phyloP scores from a whole-genome alignment of 129 eudicot species.

The Logfia minima region DNA sequence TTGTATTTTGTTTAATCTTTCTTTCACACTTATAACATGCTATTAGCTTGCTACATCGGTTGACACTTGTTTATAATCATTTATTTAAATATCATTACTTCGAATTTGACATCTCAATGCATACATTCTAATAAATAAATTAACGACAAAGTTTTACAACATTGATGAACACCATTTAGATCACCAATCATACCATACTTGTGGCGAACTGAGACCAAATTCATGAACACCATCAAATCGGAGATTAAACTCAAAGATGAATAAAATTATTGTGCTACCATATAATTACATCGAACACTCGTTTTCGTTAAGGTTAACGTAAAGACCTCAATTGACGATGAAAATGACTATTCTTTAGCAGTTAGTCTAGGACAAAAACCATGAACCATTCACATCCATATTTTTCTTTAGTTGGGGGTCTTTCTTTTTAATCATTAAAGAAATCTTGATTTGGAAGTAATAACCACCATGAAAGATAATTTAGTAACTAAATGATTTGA shows the following conservation, averaged over 20 bases:
- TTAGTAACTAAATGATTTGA: constrained; percentile 47
- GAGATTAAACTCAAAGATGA: neutral
- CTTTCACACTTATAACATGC: constrained; percentile 6
- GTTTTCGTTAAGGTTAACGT: constrained; percentile 6
- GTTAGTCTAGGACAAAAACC: constrained; percentile 1
- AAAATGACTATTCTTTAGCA: constrained; percentile 22
- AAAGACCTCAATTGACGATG: neutral
- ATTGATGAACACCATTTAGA: neutral
- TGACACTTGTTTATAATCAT: constrained; percentile 17
- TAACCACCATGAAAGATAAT: constrained; percentile 39
- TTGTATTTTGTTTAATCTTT: neutral
- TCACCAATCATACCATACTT: neutral
- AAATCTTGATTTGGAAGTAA: constrained; percentile 46
- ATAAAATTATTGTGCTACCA: neutral
- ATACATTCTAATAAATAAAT: too few relatives aligned
- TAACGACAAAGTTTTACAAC: neutral
- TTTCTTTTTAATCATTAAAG: constrained; percentile 30
- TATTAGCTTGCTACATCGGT: neutral
- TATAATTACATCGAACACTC: neutral
- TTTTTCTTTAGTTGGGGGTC: constrained; percentile 14
- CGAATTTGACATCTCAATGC: neutral
- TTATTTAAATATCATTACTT: neutral
- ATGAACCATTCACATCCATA: constrained; percentile 16
- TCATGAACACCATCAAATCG: neutral
- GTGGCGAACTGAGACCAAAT: neutral